Conservation (phyloP, 202 grass and related monocot genomes). For the Eragrostis tef region DNA sequence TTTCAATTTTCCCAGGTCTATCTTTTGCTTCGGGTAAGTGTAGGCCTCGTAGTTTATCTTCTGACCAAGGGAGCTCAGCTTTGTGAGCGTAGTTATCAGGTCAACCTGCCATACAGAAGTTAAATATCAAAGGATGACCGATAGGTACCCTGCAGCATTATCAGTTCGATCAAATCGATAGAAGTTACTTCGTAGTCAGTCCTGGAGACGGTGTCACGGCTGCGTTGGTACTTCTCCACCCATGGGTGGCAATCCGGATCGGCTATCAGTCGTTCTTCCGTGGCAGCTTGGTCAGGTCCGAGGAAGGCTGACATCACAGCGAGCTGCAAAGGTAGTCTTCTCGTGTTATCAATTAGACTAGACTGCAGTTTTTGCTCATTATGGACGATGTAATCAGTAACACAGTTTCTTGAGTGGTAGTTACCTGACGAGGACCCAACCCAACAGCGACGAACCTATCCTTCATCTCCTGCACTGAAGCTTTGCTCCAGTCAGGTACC, state of each 20-base stretch:
- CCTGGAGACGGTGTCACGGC: conserved; percentile 82
- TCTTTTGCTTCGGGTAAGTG: conserved; percentile 81
- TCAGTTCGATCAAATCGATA: neutral
- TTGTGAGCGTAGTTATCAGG: conserved; percentile 92
- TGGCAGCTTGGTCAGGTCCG: conserved; percentile 79
- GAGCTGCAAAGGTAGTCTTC: conserved; percentile 54
- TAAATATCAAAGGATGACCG: neutral
- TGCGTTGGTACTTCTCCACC: conserved; percentile 94
- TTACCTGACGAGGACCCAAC: conserved; percentile 87
- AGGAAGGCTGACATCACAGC: conserved; percentile 95
- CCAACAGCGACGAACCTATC: conserved; percentile 71
- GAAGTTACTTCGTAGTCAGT: conserved; percentile 83
- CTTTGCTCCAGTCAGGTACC: conserved; percentile 80
- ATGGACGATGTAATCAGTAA: neutral
- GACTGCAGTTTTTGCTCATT: neutral
- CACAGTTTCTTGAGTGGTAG: neutral
- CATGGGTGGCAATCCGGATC: conserved; percentile 81
- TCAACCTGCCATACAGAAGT: conserved; percentile 69
- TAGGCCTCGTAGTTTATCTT: conserved; percentile 96
- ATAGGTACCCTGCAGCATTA: neutral
- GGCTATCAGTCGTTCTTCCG: conserved; percentile 63
- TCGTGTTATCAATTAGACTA: neutral
- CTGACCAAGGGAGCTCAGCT: conserved; percentile 82
- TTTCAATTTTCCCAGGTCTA: conserved; percentile 86
- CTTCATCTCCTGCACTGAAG: conserved; percentile 95